Conservation (phyloP, 2,329 filamentous ascomycete species). For the Nothophaeocryptopus gaeumannii region DNA sequence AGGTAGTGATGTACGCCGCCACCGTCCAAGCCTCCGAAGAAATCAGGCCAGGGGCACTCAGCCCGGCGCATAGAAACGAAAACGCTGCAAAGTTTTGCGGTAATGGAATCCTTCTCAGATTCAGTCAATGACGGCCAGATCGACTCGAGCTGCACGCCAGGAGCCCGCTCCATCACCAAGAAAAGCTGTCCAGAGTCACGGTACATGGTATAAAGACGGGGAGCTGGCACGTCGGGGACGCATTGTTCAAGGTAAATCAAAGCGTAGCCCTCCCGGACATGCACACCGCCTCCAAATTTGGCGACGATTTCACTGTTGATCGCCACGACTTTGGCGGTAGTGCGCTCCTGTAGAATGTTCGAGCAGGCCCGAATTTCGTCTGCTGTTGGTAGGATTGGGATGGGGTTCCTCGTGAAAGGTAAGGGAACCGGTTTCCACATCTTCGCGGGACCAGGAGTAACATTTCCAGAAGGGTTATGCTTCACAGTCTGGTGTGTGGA, state of each 20-base stretch:
- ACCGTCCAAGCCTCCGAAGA: slow-evolving; percentile 5
- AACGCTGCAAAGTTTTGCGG: not conserved
- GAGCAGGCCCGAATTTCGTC: slow-evolving; percentile 7
- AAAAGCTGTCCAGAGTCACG: not conserved
- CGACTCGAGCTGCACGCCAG: slow-evolving; percentile 2
- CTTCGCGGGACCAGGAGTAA: too few species aligned
- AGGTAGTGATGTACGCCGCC: slow-evolving; percentile 1
- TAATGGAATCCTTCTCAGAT: slow-evolving; percentile 1
- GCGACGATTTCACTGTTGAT: not conserved
- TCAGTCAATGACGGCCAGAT: slow-evolving; percentile 2
- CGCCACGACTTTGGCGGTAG: slow-evolving; percentile 1
- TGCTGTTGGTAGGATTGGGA: slow-evolving; percentile 1
- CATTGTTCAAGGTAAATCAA: slow-evolving; percentile 11
- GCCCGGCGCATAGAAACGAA: slow-evolving; percentile 1
- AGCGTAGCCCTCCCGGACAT: slow-evolving; percentile 7
- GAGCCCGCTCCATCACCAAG: slow-evolving; percentile 10
- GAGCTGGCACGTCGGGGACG: slow-evolving; percentile 3
- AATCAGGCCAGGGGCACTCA: not conserved
- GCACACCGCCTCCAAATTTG: slow-evolving; percentile 1
- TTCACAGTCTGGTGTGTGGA: too few species aligned
- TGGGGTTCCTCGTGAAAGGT: too few species aligned
- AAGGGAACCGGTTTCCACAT: too few species aligned
- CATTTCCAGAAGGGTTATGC: too few species aligned
- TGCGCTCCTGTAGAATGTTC: slow-evolving; percentile 2
- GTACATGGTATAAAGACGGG: slow-evolving; percentile 13